Evolutionary conservation across 2,329 filamentous ascomycete genomes (phyloP).

Genomic region (Fusarium foetens): DNA sequence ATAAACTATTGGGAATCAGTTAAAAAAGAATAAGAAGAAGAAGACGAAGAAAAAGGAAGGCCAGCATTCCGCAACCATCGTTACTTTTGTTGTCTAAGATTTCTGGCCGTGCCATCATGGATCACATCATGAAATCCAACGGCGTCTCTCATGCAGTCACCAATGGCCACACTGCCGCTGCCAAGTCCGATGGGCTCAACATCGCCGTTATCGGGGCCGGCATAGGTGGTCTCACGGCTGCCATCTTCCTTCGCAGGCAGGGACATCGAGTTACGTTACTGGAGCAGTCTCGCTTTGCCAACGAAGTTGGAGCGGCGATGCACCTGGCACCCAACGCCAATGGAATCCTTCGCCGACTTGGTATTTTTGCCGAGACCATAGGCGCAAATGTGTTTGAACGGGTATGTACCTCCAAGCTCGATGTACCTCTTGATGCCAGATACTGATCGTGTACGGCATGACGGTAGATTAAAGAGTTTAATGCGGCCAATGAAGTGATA

Average conservation of each 20-base stretch:
- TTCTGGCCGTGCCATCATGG: too few species aligned
- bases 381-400: slow-evolving; percentile 49
- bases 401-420: background rate
- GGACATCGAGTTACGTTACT: slow-evolving; percentile 54
- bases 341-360: slow-evolving; percentile 60
- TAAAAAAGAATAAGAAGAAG: background rate
- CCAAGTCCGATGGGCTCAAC: background rate
- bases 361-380: slow-evolving; percentile 51
- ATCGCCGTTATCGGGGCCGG: slow-evolving; percentile 45
- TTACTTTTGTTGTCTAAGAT: fast-evolving
- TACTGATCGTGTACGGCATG: fast-evolving
- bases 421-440: fast-evolving
- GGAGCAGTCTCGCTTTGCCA: slow-evolving; percentile 55
- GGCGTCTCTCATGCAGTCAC: fast-evolving
- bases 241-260: slow-evolving; percentile 60
- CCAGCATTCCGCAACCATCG: background rate
- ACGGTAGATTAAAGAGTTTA: slow-evolving; percentile 48
- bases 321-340: slow-evolving; percentile 71
- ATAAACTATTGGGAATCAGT: fast-evolving
- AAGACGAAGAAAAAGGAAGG: too few species aligned
- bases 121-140: background rate
- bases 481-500: slow-evolving; percentile 50
- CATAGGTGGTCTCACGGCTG: slow-evolving; percentile 60
- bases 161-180: background rate
- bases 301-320: slow-evolving; percentile 68